Evolutionary conservation across 495 filamentous ascomycete species (phyloP).

Genomic region (Trichoderma reesei): DNA sequence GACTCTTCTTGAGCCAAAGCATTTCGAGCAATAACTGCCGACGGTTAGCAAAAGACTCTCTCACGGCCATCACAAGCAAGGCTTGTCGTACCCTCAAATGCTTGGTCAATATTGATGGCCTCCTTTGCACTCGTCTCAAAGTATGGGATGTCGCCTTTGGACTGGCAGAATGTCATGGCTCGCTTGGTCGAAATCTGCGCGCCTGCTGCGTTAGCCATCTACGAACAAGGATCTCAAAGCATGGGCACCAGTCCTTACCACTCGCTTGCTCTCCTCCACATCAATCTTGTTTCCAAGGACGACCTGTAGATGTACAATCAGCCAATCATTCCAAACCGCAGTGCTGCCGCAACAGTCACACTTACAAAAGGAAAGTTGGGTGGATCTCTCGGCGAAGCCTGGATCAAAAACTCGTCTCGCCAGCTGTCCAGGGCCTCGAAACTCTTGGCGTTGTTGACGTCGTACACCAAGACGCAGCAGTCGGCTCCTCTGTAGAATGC

Average conservation of each 20-base stretch:
- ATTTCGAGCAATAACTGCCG: constrained; percentile 86
- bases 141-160: constrained; percentile 93
- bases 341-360: constrained; percentile 7
- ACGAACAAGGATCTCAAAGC: neutral
- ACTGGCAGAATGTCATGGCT: constrained; percentile 94
- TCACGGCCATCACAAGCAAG: constrained; percentile 13
- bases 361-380: constrained; percentile 96
- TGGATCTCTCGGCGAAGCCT: constrained; percentile 90
- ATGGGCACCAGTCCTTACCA: constrained; percentile 39
- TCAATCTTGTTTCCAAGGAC: constrained; percentile 99
- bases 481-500: constrained; percentile 98
- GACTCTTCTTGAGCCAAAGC: constrained; percentile 94
- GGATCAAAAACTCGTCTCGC: constrained; percentile 97
- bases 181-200: constrained; percentile 79
- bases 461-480: constrained; percentile 97
- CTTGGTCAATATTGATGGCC: constrained; percentile 95
- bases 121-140: constrained; percentile 99
- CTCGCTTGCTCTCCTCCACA: constrained; percentile 93
- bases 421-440: constrained; percentile 98
- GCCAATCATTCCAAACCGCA: neutral
- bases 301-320: constrained; percentile 40
- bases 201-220: constrained; percentile 13
- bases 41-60: neutral
- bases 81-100: constrained; percentile 72
- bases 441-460: constrained; percentile 98